Conservation (phyloP, 352 stramenopile species). For the Globisporangium barbulae region DNA sequence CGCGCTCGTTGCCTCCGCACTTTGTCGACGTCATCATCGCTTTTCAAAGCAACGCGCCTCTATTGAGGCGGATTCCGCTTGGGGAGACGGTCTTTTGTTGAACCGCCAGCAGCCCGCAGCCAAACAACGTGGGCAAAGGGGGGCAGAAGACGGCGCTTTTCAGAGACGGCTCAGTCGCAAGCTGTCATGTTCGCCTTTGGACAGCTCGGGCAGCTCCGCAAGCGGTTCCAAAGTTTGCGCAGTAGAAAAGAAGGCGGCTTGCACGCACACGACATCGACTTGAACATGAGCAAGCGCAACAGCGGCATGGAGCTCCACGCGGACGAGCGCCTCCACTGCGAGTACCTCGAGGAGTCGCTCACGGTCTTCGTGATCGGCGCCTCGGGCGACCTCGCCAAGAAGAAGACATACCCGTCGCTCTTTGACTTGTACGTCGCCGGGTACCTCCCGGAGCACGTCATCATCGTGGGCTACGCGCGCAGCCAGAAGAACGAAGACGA, state of each 20-base stretch:
- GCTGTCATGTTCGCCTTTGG: constrained; percentile 28
- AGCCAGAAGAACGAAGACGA: constrained; percentile 76
- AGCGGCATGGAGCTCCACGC: constrained; percentile 23
- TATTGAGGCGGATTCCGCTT: constrained; percentile 9
- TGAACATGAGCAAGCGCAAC: constrained; percentile 8
- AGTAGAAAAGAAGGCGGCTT: constrained; percentile 36
- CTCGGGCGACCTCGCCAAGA: constrained; percentile 87
- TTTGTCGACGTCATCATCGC: background rate
- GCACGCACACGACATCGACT: constrained; percentile 18
- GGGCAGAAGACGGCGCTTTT: background rate
- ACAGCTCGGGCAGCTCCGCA: constrained; percentile 29
- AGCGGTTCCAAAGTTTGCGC: constrained; percentile 34
- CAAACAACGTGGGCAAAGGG: background rate
- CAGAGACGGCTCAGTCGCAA: background rate
- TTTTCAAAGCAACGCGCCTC: background rate
- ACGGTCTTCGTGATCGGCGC: constrained; percentile 87
- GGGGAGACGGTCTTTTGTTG: constrained; percentile 1
- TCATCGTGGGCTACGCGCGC: constrained; percentile 86
- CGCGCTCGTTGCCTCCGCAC: background rate
- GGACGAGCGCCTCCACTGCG: constrained; percentile 58
- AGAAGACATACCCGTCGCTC: constrained; percentile 91
- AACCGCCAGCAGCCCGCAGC: constrained; percentile 1
- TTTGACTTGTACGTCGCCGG: constrained; percentile 81
- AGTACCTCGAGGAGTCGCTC: constrained; percentile 67
- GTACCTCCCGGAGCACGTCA: constrained; percentile 79